phyloP scores from a whole-genome alignment of 805 yeast genomes.

The Starmerella apicola region DNA sequence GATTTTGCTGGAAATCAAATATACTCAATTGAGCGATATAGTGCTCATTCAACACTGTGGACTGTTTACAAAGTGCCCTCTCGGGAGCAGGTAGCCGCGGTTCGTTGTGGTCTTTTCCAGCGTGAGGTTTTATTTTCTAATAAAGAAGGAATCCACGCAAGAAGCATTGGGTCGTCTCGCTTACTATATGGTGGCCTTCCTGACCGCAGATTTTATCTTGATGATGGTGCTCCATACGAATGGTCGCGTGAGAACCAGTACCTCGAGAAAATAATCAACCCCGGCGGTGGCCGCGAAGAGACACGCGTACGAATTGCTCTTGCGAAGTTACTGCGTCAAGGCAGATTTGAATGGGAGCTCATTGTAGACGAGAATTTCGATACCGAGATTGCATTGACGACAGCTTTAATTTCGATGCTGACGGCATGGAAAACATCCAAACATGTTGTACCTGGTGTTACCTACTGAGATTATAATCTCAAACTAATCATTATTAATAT shows the following conservation, averaged over 20 bases:
- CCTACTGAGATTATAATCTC: background rate
- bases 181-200: slow-evolving; percentile 30
- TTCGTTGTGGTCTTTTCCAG: slow-evolving; percentile 37
- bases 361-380: slow-evolving; percentile 39
- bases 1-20: slow-evolving; percentile 33
- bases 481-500: background rate
- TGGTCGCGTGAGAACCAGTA: slow-evolving; percentile 44
- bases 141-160: slow-evolving; percentile 25
- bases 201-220: slow-evolving; percentile 37
- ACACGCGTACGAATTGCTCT: slow-evolving; percentile 41
- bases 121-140: slow-evolving; percentile 31
- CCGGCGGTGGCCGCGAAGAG: slow-evolving; percentile 46
- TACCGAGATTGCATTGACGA: slow-evolving; percentile 42
- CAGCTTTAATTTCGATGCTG: slow-evolving; percentile 49
- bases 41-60: slow-evolving; percentile 42
- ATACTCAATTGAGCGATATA: slow-evolving; percentile 41
- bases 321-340: slow-evolving; percentile 45
- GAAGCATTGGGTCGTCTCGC: slow-evolving; percentile 33
- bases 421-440: slow-evolving; percentile 45
- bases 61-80: slow-evolving; percentile 33
- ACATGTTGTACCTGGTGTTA: slow-evolving; percentile 3
- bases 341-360: slow-evolving; percentile 48
- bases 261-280: slow-evolving; percentile 42
- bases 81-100: slow-evolving; percentile 39
- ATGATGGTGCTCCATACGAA: slow-evolving; percentile 44